A percentile compares a stretch with the other conserved stretches of the same genome.
Evolutionary conservation across 2,329 filamentous ascomycete species (phyloP).

Genomic region (Huntiella bhutanensis): DNA sequence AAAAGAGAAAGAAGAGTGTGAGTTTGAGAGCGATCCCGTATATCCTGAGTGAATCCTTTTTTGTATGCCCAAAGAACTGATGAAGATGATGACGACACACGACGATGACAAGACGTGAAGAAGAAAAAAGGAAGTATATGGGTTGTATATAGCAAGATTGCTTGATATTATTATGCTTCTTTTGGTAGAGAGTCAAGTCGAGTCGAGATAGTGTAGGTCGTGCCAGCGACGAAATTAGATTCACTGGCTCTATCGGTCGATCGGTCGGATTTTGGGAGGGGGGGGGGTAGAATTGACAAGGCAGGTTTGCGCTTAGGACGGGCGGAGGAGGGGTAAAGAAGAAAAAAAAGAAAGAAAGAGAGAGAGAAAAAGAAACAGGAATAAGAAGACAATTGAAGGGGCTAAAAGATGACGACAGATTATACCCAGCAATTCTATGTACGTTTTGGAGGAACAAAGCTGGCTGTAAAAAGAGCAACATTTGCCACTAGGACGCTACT

Average conservation of each 20-base stretch:
- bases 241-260: neutral
- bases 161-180: too few species aligned
- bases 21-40: neutral
- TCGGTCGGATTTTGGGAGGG: neutral
- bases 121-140: neutral
- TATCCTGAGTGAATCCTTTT: conserved; percentile 2
- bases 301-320: neutral
- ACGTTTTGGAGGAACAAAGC: too few species aligned
- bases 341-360: neutral
- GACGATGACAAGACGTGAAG: neutral
- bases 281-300: conserved; percentile 1
- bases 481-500: too few species aligned
- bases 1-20: neutral
- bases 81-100: neutral
- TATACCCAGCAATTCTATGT: too few species aligned
- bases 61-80: neutral
- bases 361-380: neutral
- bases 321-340: neutral
- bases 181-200: too few species aligned
- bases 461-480: too few species aligned
- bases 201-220: neutral
- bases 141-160: neutral
- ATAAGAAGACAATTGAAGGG: too few species aligned
- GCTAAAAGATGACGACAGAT: too few species aligned
- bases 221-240: conserved; percentile 1